Evolutionary conservation across 306 rosid genomes (phyloP).

Genomic region (Vicia villosa): DNA sequence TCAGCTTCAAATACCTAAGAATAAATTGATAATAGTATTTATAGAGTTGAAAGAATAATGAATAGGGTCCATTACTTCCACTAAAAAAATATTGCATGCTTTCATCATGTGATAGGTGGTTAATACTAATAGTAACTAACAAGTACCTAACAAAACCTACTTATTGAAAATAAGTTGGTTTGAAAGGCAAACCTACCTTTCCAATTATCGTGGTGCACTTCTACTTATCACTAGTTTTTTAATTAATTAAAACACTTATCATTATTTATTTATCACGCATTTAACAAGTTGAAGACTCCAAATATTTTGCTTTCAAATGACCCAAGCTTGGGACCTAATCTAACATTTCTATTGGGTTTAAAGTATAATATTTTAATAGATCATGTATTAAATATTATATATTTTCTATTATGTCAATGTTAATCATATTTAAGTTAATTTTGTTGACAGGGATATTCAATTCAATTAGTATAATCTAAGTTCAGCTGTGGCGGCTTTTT

Average conservation of each 20-base stretch:
- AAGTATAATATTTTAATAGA: background rate
- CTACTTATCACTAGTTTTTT: constrained; percentile 33
- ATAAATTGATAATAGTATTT: background rate
- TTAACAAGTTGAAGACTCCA: background rate
- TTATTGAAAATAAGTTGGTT: background rate
- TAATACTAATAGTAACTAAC: background rate
- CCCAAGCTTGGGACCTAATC: constrained; percentile 19
- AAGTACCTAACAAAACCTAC: constrained; percentile 30
- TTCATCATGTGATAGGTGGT: background rate
- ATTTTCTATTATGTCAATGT: background rate
- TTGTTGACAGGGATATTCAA: background rate
- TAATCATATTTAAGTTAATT: background rate
- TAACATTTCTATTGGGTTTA: background rate
- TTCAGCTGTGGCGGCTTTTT: background rate
- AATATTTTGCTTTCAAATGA: constrained; percentile 1
- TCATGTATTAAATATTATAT: background rate
- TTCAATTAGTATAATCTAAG: background rate
- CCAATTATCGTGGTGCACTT: constrained; percentile 23
- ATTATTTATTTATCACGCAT: background rate
- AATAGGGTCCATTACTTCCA: constrained; percentile 15
- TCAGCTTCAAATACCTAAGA: too few relatives aligned
- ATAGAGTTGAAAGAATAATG: background rate
- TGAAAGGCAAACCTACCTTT: constrained; percentile 31
- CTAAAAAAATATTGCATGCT: constrained; percentile 19
- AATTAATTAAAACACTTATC: too few relatives aligned